These are phyloP conservation scores for Theileria equi DNA, from an alignment of 169 alveolate genomes.

Conservation along the genomic window DNA sequence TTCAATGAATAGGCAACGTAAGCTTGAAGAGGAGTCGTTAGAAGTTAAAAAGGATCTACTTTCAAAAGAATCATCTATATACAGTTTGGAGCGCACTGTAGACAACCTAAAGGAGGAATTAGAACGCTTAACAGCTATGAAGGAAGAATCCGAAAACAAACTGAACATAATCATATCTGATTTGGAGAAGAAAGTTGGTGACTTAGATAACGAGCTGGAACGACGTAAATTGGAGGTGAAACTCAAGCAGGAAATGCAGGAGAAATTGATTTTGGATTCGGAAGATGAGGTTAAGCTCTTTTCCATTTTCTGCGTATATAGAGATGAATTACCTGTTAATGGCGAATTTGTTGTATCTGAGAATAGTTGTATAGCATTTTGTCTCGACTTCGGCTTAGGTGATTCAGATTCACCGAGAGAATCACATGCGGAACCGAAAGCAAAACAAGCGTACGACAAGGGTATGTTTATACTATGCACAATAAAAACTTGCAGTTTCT, in stretches of 20 bases:
- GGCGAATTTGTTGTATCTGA: conserved; percentile 61
- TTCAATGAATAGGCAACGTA: conserved; percentile 3
- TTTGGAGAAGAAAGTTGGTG: background rate
- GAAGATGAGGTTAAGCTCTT: conserved; percentile 48
- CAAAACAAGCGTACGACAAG: conserved; percentile 33
- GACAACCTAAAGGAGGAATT: background rate
- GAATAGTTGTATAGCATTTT: conserved; percentile 32
- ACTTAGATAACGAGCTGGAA: background rate
- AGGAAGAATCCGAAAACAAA: background rate
- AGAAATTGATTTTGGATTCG: conserved; percentile 20
- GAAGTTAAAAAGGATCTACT: background rate
- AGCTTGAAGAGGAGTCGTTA: background rate
- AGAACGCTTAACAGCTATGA: background rate
- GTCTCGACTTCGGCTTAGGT: conserved; percentile 53
- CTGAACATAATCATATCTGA: background rate
- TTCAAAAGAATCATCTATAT: background rate
- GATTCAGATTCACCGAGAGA: conserved; percentile 10
- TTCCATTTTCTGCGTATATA: conserved; percentile 34
- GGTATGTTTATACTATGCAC: conserved; percentile 24
- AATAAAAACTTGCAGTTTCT: background rate
- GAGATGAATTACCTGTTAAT: conserved; percentile 17
- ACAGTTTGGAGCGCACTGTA: background rate
- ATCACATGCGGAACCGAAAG: conserved; percentile 27
- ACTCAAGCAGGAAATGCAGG: conserved; percentile 6
- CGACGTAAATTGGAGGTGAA: background rate